These are phyloP conservation scores for Sutorius australiensis DNA, from an alignment of 768 basidiomycete genomes.

Conservation along the genomic window DNA sequence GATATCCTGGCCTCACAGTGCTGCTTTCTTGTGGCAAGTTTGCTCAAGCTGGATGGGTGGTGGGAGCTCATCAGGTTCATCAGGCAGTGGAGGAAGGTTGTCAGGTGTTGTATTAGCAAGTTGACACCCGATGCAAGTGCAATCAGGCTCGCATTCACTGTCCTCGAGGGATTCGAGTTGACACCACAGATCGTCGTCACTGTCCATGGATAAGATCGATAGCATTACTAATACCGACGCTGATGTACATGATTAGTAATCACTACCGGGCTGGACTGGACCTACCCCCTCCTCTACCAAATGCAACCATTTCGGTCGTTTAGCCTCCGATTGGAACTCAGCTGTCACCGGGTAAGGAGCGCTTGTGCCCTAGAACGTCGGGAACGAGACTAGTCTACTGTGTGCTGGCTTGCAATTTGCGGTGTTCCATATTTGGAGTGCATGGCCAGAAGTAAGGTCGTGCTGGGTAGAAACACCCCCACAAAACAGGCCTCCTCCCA, in stretches of 20 bases:
- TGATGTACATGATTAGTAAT: not conserved
- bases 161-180: not conserved
- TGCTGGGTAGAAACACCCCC: not conserved
- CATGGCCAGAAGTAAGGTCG: not conserved
- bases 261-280: not conserved
- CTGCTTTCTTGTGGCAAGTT: too few relatives aligned
- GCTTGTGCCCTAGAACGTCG: too few relatives aligned
- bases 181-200: not conserved
- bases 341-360: too few relatives aligned
- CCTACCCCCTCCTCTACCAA: not conserved
- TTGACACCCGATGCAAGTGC: not conserved
- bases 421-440: conserved; percentile 18
- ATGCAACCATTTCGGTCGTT: too few relatives aligned
- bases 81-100: not conserved
- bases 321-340: too few relatives aligned
- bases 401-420: too few relatives aligned
- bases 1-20: not conserved
- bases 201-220: too few relatives aligned
- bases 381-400: too few relatives aligned
- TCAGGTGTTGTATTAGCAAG: not conserved
- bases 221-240: too few relatives aligned
- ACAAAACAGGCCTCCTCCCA: not conserved
- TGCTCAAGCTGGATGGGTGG: too few relatives aligned
- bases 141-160: not conserved
- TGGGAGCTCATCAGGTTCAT: too few relatives aligned